Evolutionary conservation across 129 eudicot genomes (phyloP).

Genomic region (Cynara cardunculus): DNA sequence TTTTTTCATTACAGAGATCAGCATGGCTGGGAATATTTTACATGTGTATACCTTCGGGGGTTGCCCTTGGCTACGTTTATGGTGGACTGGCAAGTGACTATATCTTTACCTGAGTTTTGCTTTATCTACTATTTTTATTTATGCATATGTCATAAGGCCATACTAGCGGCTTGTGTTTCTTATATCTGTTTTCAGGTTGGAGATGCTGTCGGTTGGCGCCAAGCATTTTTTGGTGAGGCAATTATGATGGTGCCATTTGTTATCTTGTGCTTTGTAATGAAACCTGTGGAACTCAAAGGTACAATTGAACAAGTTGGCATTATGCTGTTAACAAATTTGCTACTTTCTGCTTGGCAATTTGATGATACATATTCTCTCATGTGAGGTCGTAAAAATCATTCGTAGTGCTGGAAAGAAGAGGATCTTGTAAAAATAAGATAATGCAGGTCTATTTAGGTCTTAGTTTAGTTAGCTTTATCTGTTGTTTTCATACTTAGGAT

Average conservation of each 20-base stretch:
- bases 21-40: constrained; percentile 90
- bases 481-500: neutral
- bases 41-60: constrained; percentile 95
- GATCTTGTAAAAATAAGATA: constrained; percentile 36
- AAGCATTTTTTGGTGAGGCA: constrained; percentile 72
- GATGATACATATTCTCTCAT: constrained; percentile 15
- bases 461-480: neutral
- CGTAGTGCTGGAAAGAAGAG: constrained; percentile 13
- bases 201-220: constrained; percentile 53
- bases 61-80: constrained; percentile 87
- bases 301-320: neutral
- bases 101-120: neutral
- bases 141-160: neutral
- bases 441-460: neutral
- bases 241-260: constrained; percentile 83
- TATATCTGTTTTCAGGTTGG: constrained; percentile 52
- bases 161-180: neutral
- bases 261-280: constrained; percentile 70
- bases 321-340: neutral
- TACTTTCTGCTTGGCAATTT: neutral
- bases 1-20: constrained; percentile 48
- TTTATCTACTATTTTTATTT: neutral
- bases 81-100: constrained; percentile 69
- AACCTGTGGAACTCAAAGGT: constrained; percentile 83
- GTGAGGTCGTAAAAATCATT: constrained; percentile 30